Evolutionary conservation across 2,329 filamentous ascomycete genomes (phyloP).

Genomic region (Trichoderma polysporum): DNA sequence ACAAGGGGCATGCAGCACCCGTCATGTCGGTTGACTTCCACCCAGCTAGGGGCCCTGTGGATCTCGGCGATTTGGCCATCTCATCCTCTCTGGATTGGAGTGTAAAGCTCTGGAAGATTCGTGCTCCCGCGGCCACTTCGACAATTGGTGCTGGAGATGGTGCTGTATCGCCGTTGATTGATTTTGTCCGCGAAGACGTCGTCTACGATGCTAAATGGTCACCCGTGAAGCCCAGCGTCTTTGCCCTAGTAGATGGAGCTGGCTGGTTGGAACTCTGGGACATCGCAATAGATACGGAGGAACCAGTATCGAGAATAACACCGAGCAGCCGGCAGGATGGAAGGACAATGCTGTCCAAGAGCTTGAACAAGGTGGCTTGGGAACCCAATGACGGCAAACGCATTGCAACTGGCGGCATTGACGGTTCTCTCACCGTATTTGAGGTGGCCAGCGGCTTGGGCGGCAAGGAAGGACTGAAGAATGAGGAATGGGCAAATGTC

Average conservation of each 20-base stretch:
- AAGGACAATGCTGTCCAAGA: slow-evolving; percentile 72
- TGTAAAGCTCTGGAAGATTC: slow-evolving; percentile 94
- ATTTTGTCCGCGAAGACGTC: slow-evolving; percentile 91
- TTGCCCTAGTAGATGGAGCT: slow-evolving; percentile 89
- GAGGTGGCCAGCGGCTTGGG: slow-evolving; percentile 82
- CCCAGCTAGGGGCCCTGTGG: slow-evolving; percentile 85
- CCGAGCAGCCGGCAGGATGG: slow-evolving; percentile 67
- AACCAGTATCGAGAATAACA: slow-evolving; percentile 78
- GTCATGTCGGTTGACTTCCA: slow-evolving; percentile 98
- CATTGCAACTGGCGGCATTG: slow-evolving; percentile 86
- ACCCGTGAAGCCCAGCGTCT: slow-evolving; percentile 88
- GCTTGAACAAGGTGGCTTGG: slow-evolving; percentile 93
- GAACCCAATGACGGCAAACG: slow-evolving; percentile 84
- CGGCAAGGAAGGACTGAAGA: slow-evolving; percentile 77
- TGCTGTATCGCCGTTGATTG: slow-evolving; percentile 71
- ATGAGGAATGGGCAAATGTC: slow-evolving; percentile 89
- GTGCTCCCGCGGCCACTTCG: slow-evolving; percentile 71
- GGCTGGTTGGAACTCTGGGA: slow-evolving; percentile 96
- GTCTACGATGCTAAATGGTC: slow-evolving; percentile 98
- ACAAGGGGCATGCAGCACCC: slow-evolving; percentile 86
- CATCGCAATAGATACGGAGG: slow-evolving; percentile 86
- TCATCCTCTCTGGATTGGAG: slow-evolving; percentile 96
- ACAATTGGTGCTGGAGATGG: slow-evolving; percentile 55
- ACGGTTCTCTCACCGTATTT: slow-evolving; percentile 87
- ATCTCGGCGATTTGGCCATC: slow-evolving; percentile 89